A percentile compares a stretch with the other conserved stretches of the same genome.
phyloP scores from a whole-genome alignment of 306 rosid genomes.

The Mimosa bimucronata region DNA sequence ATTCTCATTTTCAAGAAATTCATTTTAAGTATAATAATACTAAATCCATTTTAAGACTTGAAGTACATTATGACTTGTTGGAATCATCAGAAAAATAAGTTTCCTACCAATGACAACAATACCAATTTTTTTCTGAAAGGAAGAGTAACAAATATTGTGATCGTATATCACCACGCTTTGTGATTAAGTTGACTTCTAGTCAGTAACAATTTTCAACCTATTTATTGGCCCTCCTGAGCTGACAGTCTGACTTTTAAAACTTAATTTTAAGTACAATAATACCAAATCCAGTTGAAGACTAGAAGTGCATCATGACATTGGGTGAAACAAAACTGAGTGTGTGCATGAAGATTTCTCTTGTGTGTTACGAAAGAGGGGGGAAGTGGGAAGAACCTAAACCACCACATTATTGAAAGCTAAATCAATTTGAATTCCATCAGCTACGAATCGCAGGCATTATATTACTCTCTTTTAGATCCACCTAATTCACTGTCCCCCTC shows the following conservation, averaged over 20 bases:
- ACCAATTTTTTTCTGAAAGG: background rate
- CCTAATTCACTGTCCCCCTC: constrained; percentile 35
- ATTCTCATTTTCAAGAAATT: too few species aligned
- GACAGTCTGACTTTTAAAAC: background rate
- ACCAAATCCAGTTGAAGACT: too few species aligned
- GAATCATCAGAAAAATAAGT: background rate
- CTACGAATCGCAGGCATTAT: constrained; percentile 2
- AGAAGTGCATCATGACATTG: background rate
- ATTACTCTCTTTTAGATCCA: background rate
- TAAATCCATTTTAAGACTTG: too few species aligned
- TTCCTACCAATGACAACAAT: background rate
- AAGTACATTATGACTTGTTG: too few species aligned
- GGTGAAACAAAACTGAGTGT: background rate
- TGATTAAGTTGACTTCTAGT: background rate
- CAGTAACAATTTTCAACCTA: too few species aligned
- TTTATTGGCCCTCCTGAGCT: background rate
- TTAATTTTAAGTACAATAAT: background rate
- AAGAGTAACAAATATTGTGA: background rate
- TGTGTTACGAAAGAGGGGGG: background rate
- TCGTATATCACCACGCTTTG: background rate
- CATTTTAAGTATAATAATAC: too few species aligned
- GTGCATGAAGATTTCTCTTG: background rate
- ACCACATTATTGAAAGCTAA: background rate
- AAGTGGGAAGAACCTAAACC: background rate
- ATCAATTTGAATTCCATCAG: background rate